Percentiles rank a stretch among this genome's conserved stretches.
phyloP scores from a whole-genome alignment of 768 basidiomycete genomes.

The Lactifluus pinguis region DNA sequence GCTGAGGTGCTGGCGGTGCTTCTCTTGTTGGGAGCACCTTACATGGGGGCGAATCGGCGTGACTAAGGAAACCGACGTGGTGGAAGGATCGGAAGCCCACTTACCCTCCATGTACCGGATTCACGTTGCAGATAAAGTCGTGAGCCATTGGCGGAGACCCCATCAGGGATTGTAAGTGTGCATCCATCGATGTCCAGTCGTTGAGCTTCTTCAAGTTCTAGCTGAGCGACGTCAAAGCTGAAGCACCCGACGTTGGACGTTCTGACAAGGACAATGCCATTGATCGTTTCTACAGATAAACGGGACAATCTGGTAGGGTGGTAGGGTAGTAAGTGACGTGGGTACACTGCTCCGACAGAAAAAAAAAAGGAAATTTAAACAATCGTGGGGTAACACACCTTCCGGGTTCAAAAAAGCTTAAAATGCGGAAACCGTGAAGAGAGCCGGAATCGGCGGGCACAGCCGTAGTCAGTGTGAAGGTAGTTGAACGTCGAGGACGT shows the following conservation, averaged over 20 bases:
- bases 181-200: slow-evolving; percentile 10
- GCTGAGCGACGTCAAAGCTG: background rate
- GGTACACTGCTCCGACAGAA: no score
- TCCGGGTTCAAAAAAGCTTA: slow-evolving; percentile 53
- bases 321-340: no score
- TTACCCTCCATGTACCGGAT: slow-evolving; percentile 5
- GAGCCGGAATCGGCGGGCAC: slow-evolving; percentile 61
- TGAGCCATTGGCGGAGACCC: background rate
- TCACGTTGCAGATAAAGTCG: background rate
- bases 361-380: no score
- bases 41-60: background rate
- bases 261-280: slow-evolving; percentile 7
- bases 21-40: background rate
- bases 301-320: slow-evolving; percentile 29
- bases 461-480: slow-evolving; percentile 67
- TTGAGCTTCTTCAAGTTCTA: background rate
- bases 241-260: slow-evolving; percentile 25
- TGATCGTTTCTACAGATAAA: slow-evolving; percentile 25
- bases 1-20: background rate
- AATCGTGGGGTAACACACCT: slow-evolving; percentile 35
- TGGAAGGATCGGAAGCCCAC: background rate
- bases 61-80: background rate
- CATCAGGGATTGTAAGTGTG: background rate
- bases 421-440: slow-evolving; percentile 61
- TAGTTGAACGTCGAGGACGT: background rate